These are phyloP conservation scores for Fomitopsis serialis DNA, from an alignment of 768 basidiomycete species.

Conservation along the genomic window DNA sequence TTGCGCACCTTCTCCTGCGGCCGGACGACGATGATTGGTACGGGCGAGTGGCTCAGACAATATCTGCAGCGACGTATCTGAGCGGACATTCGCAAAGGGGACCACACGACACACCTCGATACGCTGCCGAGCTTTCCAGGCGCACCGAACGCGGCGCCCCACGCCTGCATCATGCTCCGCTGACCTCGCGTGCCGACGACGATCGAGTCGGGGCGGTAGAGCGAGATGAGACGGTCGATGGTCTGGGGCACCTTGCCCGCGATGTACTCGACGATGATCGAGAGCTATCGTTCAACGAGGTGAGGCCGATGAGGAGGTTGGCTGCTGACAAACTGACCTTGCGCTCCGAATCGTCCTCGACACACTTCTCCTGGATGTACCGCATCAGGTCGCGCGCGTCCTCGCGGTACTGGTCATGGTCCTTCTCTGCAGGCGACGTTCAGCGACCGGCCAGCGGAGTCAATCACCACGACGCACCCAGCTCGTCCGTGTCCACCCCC, in stretches of 20 bases:
- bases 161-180: slow-evolving; percentile 46
- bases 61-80: slow-evolving; percentile 38
- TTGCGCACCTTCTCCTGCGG: slow-evolving; percentile 86
- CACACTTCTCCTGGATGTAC: slow-evolving; percentile 73
- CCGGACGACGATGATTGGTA: slow-evolving; percentile 93
- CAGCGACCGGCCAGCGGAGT: not conserved
- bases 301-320: not conserved
- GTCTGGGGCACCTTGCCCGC: slow-evolving; percentile 87
- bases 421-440: slow-evolving; percentile 48
- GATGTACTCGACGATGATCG: slow-evolving; percentile 90
- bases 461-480: slow-evolving; percentile 40
- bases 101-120: slow-evolving; percentile 33
- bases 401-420: slow-evolving; percentile 71
- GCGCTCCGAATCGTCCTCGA: slow-evolving; percentile 70
- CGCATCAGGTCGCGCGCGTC: slow-evolving; percentile 83
- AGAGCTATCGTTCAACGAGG: slow-evolving; percentile 45
- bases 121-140: slow-evolving; percentile 56
- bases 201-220: slow-evolving; percentile 88
- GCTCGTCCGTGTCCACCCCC: slow-evolving; percentile 82
- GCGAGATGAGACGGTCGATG: slow-evolving; percentile 86
- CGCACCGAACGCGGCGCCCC: slow-evolving; percentile 44
- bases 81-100: not conserved
- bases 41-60: slow-evolving; percentile 87
- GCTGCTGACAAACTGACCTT: slow-evolving; percentile 39
- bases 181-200: slow-evolving; percentile 89